Base-by-base conservation (phyloP, 371 early-diverging fungal genomes). In the Nematocida ausubeli region DNA sequence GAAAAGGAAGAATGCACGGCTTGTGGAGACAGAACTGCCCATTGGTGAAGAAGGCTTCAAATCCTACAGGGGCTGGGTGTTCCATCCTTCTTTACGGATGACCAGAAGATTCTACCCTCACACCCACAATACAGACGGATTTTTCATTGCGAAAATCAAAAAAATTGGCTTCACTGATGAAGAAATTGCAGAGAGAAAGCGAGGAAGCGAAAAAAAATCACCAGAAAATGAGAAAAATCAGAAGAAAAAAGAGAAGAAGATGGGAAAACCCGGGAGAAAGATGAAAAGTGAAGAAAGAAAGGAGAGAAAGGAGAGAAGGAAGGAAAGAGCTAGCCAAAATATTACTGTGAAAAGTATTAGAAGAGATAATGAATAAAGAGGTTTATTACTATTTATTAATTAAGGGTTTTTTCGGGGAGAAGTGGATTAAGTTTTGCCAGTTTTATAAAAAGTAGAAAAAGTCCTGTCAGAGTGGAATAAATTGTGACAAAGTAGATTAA, bases 41-140 rank as follows among this genome's bases (percentile, higher is more conserved):
- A 70, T 86, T 34, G 86, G 86, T 42, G 80, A 62, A 70, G 58
- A 81, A 26, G 86, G 86, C 14, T 84, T 84, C 69, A 60, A 49
- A n/a, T 60, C 71, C 16, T 87, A 81, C 78, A 75, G 84, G 63
- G 83, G 84, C 32, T 47, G 39, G 78, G 81, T 82, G 2, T 98
- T 94, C 90, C 92, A 93, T 83, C 90, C 90, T 7, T 88, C 90
- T 22, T 72, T 98, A 67, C 88, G 88, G 39, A 84, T 92, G 69
- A 92, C 95, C 0, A 88, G 93, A 66, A 89, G 98, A 70, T 92
- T 91, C 87, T 98, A 95, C 87, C 96, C 97, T 39, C 98, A 96
- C 85, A 90, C 93, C 30, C 93, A 96, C 86, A 96, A 96, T 86
- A 95, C 96, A 95, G 97, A 98, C 87, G 98, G 98, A 66, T 98